These are phyloP conservation scores for Solanum megistacrolobum DNA, from an alignment of 257 asterid genomes.

Conservation along the genomic window DNA sequence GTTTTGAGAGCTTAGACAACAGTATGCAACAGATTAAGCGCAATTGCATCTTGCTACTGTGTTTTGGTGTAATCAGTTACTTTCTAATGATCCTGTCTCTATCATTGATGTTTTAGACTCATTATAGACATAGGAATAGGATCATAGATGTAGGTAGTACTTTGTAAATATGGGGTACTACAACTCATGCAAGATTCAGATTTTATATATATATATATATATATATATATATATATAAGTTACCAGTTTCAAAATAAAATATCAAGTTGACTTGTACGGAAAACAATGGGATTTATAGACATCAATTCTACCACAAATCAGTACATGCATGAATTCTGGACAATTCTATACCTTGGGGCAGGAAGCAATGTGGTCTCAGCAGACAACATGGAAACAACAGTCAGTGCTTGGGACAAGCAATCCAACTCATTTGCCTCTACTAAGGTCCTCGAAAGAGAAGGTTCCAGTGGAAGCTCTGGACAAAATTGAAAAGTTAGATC, in stretches of 20 bases:
- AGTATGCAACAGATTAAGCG: neutral
- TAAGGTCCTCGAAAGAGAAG: constrained; percentile 90
- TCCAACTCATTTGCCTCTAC: constrained; percentile 85
- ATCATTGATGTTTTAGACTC: neutral
- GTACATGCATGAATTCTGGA: neutral
- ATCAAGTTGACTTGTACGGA: neutral
- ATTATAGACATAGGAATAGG: neutral
- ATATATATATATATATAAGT: neutral
- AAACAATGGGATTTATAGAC: neutral
- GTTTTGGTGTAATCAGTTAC: neutral
- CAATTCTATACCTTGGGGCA: constrained; percentile 46
- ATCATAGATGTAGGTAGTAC: neutral
- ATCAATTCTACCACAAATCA: neutral
- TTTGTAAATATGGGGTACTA: neutral
- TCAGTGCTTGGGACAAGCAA: constrained; percentile 77
- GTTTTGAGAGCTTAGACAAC: neutral
- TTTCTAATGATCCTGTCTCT: neutral
- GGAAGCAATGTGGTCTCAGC: constrained; percentile 78
- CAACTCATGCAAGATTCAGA: neutral
- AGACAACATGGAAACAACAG: constrained; percentile 91
- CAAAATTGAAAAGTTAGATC: constrained; percentile 3
- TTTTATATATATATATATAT: too few species aligned
- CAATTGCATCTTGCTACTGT: neutral
- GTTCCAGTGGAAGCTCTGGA: constrained; percentile 96
- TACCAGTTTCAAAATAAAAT: neutral